Conservation (phyloP, 768 basidiomycete genomes). For the Psilocybe cubensis region DNA sequence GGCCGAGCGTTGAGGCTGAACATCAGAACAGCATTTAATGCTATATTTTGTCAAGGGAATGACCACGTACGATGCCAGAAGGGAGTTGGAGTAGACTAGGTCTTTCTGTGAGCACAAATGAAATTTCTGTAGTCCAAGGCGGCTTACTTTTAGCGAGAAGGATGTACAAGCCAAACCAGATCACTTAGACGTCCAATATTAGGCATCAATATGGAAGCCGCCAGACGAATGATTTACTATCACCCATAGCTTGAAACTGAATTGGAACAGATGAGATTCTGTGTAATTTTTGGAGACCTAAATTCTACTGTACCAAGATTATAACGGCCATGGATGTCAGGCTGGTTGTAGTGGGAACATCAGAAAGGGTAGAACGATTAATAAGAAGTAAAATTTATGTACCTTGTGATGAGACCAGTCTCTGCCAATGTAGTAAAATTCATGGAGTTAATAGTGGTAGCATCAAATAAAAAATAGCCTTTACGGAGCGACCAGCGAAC, state of each 20-base stretch:
- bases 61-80: conserved; percentile 12
- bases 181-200: neutral
- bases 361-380: neutral
- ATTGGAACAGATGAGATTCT: neutral
- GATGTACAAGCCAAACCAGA: conserved; percentile 21
- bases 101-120: neutral
- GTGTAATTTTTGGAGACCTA: neutral
- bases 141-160: conserved; percentile 20
- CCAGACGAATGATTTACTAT: conserved; percentile 3
- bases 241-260: conserved; percentile 11
- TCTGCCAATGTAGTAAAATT: neutral
- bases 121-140: neutral
- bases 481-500: conserved; percentile 20
- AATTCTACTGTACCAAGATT: conserved; percentile 1
- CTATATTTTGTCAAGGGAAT: neutral
- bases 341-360: neutral
- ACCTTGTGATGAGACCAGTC: conserved; percentile 16
- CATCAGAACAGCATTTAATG: neutral
- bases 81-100: conserved; percentile 19
- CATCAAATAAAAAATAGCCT: neutral
- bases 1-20: conserved; percentile 2
- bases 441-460: neutral
- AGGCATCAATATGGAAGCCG: neutral
- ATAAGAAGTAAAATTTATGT: no score
- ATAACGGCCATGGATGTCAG: conserved; percentile 10